Percentiles rank a stretch among this genome's conserved stretches.
Conservation (phyloP, 306 rosid species). For the Luffa acutangula region DNA sequence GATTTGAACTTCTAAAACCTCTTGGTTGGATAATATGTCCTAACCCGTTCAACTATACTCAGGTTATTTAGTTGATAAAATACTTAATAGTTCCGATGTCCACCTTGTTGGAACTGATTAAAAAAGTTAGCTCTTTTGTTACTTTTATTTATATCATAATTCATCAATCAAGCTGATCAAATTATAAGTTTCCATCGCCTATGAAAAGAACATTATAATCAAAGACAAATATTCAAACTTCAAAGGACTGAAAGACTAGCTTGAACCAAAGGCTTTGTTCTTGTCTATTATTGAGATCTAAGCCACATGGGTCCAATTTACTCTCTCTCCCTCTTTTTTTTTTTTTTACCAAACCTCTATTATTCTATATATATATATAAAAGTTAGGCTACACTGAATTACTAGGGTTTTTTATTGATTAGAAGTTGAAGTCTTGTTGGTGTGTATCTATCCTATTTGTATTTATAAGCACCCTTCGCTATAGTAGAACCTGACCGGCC, state of each 20-base stretch:
- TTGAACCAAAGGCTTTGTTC: neutral
- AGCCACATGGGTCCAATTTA: neutral
- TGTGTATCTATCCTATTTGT: neutral
- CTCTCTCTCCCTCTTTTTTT: neutral
- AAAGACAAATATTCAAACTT: neutral
- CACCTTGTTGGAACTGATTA: too few relatives aligned
- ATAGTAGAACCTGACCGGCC: neutral
- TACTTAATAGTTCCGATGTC: too few relatives aligned
- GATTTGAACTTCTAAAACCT: too few relatives aligned
- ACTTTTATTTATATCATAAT: neutral
- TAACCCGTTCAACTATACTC: too few relatives aligned
- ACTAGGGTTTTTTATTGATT: neutral
- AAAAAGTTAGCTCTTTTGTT: neutral
- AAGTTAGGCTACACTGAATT: neutral
- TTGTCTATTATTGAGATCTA: neutral
- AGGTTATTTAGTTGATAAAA: too few relatives aligned
- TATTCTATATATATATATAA: neutral
- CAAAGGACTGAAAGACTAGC: neutral
- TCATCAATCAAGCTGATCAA: neutral
- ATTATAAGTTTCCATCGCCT: neutral
- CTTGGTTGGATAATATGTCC: too few relatives aligned
- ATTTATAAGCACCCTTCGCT: neutral
- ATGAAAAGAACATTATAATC: neutral
- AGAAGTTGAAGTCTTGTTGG: neutral
- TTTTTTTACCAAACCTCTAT: neutral